Evolutionary conservation across 257 asterid species (phyloP).

Genomic region (Mentha longifolia): DNA sequence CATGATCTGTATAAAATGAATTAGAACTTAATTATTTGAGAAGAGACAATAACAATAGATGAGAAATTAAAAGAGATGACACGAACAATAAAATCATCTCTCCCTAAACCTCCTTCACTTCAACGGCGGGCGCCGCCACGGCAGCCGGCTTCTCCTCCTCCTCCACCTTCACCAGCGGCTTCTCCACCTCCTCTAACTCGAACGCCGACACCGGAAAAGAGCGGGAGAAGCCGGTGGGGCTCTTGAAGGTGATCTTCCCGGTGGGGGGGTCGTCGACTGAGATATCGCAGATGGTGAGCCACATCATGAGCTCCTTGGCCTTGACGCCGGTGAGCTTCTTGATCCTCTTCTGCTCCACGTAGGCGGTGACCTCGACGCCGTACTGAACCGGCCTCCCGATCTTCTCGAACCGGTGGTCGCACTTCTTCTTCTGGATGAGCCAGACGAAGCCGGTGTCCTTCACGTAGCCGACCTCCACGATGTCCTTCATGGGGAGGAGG

Average conservation of each 20-base stretch:
- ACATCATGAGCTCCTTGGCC: slow-evolving; percentile 69
- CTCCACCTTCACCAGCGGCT: background rate
- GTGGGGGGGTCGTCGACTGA: slow-evolving; percentile 10
- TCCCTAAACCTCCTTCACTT: slow-evolving; percentile 4
- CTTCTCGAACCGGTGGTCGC: slow-evolving; percentile 60
- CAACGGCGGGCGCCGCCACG: background rate
- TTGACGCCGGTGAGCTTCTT: slow-evolving; percentile 64
- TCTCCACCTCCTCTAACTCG: background rate
- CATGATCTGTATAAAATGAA: too few species aligned
- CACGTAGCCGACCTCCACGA: slow-evolving; percentile 58
- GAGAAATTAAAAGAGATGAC: background rate
- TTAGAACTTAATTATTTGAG: too few species aligned
- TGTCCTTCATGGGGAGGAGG: slow-evolving; percentile 63
- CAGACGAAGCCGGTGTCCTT: slow-evolving; percentile 69
- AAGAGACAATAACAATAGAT: too few species aligned
- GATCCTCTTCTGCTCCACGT: slow-evolving; percentile 52
- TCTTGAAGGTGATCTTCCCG: slow-evolving; percentile 11
- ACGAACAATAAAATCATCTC: background rate
- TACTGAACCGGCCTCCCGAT: slow-evolving; percentile 50
- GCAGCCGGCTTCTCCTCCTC: background rate
- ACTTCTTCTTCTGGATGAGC: slow-evolving; percentile 61
- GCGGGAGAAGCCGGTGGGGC: background rate
- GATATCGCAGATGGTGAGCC: slow-evolving; percentile 41
- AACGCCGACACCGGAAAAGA: background rate
- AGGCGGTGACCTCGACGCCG: slow-evolving; percentile 66